phyloP scores from a whole-genome alignment of 768 basidiomycete genomes.

The Rhodocollybia butyracea region DNA sequence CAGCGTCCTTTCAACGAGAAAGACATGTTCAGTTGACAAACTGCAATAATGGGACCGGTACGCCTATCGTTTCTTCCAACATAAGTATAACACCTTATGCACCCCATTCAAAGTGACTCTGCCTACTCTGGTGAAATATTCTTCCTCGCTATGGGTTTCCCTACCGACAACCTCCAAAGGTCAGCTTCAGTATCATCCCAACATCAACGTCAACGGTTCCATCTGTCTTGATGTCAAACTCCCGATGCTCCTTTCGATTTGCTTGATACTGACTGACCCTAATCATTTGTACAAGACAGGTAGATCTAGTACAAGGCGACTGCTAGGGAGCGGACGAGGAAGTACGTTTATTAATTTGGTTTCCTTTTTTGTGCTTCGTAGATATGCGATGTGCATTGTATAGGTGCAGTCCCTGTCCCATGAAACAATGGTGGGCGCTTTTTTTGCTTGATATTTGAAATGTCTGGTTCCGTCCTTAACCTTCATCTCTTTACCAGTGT shows the following conservation, averaged over 20 bases:
- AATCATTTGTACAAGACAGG: conserved; percentile 98
- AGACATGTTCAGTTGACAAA: conserved; percentile 99
- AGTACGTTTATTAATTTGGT: conserved; percentile 52
- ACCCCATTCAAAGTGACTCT: conserved; percentile 96
- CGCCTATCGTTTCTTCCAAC: too few species aligned
- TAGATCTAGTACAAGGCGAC: conserved; percentile 99
- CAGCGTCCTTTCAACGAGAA: conserved; percentile 63
- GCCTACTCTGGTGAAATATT: conserved; percentile 98
- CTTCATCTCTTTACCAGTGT: too few species aligned
- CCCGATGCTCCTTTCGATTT: conserved; percentile 92
- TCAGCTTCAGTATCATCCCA: too few species aligned
- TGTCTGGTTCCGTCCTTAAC: neutral
- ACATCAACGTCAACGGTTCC: too few species aligned
- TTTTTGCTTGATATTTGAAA: neutral
- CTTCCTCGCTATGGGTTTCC: conserved; percentile 89
- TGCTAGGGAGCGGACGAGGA: conserved; percentile 99
- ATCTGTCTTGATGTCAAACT: too few species aligned
- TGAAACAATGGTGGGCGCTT: too few species aligned
- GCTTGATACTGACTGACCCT: conserved; percentile 98
- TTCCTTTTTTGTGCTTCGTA: conserved; percentile 10
- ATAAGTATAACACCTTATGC: too few species aligned
- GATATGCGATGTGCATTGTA: conserved; percentile 45
- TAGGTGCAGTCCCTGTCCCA: too few species aligned
- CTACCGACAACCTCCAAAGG: conserved; percentile 99
- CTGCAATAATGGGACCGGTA: conserved; percentile 99